Percentiles rank a stretch among this genome's conserved stretches.
phyloP scores from a whole-genome alignment of 306 rosid species.

The Acacia melanoxylon region DNA sequence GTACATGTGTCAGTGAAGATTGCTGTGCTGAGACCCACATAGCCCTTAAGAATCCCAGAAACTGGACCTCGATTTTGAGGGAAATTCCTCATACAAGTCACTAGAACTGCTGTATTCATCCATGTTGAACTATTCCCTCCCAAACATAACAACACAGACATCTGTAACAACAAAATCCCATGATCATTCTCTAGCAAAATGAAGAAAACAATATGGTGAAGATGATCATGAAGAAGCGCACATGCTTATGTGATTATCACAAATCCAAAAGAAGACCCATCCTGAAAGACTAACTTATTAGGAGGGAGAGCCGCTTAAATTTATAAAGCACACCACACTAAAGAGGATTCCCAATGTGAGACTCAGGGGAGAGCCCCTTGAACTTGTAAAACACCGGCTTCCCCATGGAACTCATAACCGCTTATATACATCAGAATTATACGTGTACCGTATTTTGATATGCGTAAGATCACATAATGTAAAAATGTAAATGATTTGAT shows the following conservation, averaged over 20 bases:
- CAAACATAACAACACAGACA: conserved; percentile 57
- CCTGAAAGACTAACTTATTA: too few species aligned
- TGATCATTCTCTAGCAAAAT: not conserved
- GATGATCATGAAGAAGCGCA: not conserved
- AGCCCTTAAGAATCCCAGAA: conserved; percentile 51
- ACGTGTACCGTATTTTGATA: not conserved
- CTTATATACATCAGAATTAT: too few species aligned
- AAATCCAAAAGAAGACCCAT: too few species aligned
- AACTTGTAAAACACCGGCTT: too few species aligned
- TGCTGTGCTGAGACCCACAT: conserved; percentile 47
- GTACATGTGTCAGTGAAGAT: conserved; percentile 48
- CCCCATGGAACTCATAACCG: too few species aligned
- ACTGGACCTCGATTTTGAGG: conserved; percentile 46
- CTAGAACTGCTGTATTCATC: conserved; percentile 54
- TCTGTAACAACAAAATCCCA: conserved; percentile 32
- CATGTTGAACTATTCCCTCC: conserved; percentile 56
- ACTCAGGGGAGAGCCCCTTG: too few species aligned
- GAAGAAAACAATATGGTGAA: not conserved
- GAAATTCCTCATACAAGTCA: conserved; percentile 51
- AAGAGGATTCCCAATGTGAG: too few species aligned
- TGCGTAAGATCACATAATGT: not conserved
- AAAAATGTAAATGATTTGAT: not conserved
- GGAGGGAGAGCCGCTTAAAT: too few species aligned
- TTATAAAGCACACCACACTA: too few species aligned
- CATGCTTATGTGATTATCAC: too few species aligned